Evolutionary conservation across 495 filamentous ascomycete species (phyloP).

Genomic region (Penicillium manginii): DNA sequence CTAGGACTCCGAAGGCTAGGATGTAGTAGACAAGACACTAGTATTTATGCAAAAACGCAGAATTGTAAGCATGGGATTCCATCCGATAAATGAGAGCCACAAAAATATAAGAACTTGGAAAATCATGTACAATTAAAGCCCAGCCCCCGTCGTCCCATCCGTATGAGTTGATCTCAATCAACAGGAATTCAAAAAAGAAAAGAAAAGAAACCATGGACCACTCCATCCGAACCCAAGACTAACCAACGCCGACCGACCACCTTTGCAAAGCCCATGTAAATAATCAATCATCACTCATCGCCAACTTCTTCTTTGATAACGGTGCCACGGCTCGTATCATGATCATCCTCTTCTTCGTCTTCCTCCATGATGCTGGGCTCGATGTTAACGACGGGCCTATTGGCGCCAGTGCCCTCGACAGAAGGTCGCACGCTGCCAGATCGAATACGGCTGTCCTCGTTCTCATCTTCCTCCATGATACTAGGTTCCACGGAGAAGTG

Average conservation of each 20-base stretch:
- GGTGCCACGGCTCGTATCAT: constrained; percentile 55
- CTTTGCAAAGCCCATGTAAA: constrained; percentile 15
- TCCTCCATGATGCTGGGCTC: constrained; percentile 47
- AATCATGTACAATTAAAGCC: constrained; percentile 1
- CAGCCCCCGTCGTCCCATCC: not conserved
- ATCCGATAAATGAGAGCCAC: not conserved
- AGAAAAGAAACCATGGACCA: not conserved
- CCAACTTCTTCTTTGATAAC: constrained; percentile 54
- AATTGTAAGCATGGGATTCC: not conserved
- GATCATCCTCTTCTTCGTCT: constrained; percentile 59
- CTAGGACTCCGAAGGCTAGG: no score
- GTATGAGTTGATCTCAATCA: no score
- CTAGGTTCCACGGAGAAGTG: constrained; percentile 48
- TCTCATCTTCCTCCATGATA: constrained; percentile 49
- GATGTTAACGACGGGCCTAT: constrained; percentile 24
- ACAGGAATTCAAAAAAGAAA: no score
- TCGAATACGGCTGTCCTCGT: constrained; percentile 27
- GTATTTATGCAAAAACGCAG: not conserved
- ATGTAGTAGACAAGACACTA: no score
- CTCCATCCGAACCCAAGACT: not conserved
- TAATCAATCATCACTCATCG: constrained; percentile 36
- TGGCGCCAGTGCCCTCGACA: constrained; percentile 21
- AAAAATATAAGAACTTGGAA: not conserved
- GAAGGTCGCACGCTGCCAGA: constrained; percentile 26
- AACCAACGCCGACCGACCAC: constrained; percentile 21